A percentile compares a stretch with the other conserved stretches of the same genome.
These are phyloP conservation scores for Viridothelium virens DNA, from an alignment of 495 filamentous ascomycete genomes.

Conservation along the genomic window DNA sequence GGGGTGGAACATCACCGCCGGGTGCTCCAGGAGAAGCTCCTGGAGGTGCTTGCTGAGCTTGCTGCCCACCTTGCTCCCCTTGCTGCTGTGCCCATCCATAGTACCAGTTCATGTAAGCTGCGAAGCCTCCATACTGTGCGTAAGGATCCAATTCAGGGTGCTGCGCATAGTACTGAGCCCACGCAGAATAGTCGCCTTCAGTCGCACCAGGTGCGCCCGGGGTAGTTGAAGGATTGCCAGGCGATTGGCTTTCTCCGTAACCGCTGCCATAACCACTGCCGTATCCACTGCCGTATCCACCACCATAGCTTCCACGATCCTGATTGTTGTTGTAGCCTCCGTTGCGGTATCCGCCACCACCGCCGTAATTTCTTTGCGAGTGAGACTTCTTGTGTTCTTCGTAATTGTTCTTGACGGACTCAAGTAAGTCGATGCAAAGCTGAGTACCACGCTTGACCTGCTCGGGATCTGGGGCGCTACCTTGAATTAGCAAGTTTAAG, in stretches of 20 bases:
- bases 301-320: conserved; percentile 26
- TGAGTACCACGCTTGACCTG: conserved; percentile 83
- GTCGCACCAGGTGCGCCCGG: conserved; percentile 13
- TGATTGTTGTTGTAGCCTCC: conserved; percentile 14
- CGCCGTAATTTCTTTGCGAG: conserved; percentile 57
- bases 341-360: conserved; percentile 30
- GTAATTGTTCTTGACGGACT: conserved; percentile 76
- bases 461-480: conserved; percentile 73
- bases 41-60: conserved; percentile 18
- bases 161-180: conserved; percentile 74
- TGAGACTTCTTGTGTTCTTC: conserved; percentile 81
- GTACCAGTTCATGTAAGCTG: conserved; percentile 59
- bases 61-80: conserved; percentile 39
- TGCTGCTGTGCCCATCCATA: conserved; percentile 46
- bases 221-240: conserved; percentile 36
- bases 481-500: conserved; percentile 31
- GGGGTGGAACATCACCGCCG: conserved; percentile 50
- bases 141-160: conserved; percentile 81
- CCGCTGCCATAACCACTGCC: conserved; percentile 22
- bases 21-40: conserved; percentile 36
- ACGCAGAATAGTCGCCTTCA: conserved; percentile 37
- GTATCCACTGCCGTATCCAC: conserved; percentile 26
- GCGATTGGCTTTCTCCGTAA: conserved; percentile 15
- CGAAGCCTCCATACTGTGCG: conserved; percentile 75
- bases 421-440: conserved; percentile 77